Base-by-base conservation (phyloP, 2,329 filamentous ascomycete genomes). In the Raffaelea ambrosiae region DNA sequence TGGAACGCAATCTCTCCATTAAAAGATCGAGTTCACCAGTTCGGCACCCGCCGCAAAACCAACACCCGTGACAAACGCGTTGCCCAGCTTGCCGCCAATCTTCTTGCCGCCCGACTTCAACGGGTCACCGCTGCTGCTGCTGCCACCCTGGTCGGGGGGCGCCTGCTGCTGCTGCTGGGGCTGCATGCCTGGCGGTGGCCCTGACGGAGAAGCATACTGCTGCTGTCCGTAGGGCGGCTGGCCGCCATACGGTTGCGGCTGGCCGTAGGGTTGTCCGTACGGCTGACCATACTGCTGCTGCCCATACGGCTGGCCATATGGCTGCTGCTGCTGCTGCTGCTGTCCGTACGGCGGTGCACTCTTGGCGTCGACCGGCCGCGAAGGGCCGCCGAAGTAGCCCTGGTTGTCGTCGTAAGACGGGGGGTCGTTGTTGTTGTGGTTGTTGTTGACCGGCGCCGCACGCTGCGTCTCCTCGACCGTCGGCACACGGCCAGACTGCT, bases 81-180 rank as follows among this genome's bases (percentile, higher is more conserved):
- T 82, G 7, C 91, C 91, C 60, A 91, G 65, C 74, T 96, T 97
- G 79, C 94, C 95, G 56, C 91, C 90, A 66, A 96, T 86, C 71
- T 96, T 96, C 81, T 95, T 95, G 48, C 88, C 89, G 48, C 82
- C 78, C 66, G 88, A 76, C 53, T 81, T 76, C 16, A 82, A 70
- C 70, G 93, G 93, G 16, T 70, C 72, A 9, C 69, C 72, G 40
- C 71, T 67, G 70, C 51, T 63, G 69, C 53, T 63, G 35, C 18
- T n/a, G 7, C 67, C 63, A 47, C 72, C 74, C 45, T 71, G 71
- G 58, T 87, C 74, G 35, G 81, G 79, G 3, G 93, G 77, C 40
- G 86, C 86, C 67, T 84, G 84, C 4, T 76, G 81, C 64, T 77
- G 80, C 61, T 71, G 72, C 61, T 76, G 73, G n/a, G n/a, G n/a